Evolutionary conservation across 176 grass and related monocot species (phyloP), one percentile per base, ranked within the genome.

Genomic region (Elaeis guineensis): DNA sequence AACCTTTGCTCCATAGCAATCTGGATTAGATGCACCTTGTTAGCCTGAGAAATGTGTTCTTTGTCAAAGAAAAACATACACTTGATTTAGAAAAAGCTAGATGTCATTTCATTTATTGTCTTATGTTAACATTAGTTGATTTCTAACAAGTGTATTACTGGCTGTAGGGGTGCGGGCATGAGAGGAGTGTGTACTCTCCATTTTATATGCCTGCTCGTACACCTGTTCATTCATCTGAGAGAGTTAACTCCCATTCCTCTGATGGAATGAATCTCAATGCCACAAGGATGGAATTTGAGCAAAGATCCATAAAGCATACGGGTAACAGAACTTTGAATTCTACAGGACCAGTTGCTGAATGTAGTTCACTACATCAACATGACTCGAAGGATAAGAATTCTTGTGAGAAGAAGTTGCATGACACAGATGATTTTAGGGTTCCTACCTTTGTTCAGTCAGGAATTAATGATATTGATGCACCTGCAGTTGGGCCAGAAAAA

Each of bases 401-500:
- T 58, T 58, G 55, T 7, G 55, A 61, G 57, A 72, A 65, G 51
- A 72, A 65, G 51, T 70, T 77, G 60, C 48, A 69, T 17, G 60
- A 89, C 3, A 74, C 78, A 32, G 86, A 95, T 67, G 86, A 95
- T 78, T 90, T 83, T 68, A 78, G 6, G 5, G 90, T 86, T 68
- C 86, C 82, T 54, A 80, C 85, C 0, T 59, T 79, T 74, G 50
- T 49, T 64, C 59, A 57, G 29, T 51, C 59, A 32, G 67, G 63
- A 80, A 19, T 5, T 44, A 16, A 28, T 68, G 28, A 56, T 17
- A 3, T 4, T 53, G 65, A 68, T 68, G 18, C 51, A 44, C 26
- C 52, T 44, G 8, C 3, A 17, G 17, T 5, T 21, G 28, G 15
- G 21, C 52, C 52, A 68, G 52, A 75, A 16, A 70, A 83, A 22